Base-by-base conservation (phyloP, 192 early-diverging fungal species). In the Kickxella alabastrina region DNA sequence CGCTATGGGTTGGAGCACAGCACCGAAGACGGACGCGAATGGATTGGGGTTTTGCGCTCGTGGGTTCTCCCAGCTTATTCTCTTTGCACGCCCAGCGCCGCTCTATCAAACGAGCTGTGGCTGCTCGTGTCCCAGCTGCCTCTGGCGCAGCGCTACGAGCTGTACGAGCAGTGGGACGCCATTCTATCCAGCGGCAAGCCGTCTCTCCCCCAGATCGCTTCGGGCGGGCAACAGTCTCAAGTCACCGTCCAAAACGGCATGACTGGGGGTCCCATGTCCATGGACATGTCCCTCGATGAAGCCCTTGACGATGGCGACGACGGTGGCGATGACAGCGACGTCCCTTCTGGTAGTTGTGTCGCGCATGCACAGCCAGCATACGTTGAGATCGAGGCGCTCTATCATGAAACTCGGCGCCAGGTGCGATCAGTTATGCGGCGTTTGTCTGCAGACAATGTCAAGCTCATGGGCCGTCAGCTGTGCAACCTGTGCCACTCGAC, bases 61-160 rank as follows among this genome's bases (percentile, higher is more conserved):
- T 75, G 72, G 72, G 57, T 75, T 15, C 46, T 75, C 15, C 72
- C 72, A 10, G 65, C 72, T 9, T 64, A 50, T 48, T 75, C 72
- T 15, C 51, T 75, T 10, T 37, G 60, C 13, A 15, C 26, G 27
- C 52, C 65, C 10, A 64, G 60, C 13, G 65, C 72, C 10, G 72
- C 56, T 0, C 24, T 75, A 29, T 75, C 72, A 1, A 75, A 75
- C 40, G 72, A 75, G 53, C 52, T 75, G 12, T 75, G 72, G 72
- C 36, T 57, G 24, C 49, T 75, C 10, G 42, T 75, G 1, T 68
- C 65, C 3, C n/a, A 18, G 17, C 18, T 75, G 35, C 60, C 65
- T 15, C 29, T 57, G 19, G 43, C 37, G 31, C 54, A 59, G 43
- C 72, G 72, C 22, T 64, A 64, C 52, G 49, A 41, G 24, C 29